Evolutionary conservation across 441 rosid species (phyloP).

Genomic region (Cnidoscolus chayamansa): DNA sequence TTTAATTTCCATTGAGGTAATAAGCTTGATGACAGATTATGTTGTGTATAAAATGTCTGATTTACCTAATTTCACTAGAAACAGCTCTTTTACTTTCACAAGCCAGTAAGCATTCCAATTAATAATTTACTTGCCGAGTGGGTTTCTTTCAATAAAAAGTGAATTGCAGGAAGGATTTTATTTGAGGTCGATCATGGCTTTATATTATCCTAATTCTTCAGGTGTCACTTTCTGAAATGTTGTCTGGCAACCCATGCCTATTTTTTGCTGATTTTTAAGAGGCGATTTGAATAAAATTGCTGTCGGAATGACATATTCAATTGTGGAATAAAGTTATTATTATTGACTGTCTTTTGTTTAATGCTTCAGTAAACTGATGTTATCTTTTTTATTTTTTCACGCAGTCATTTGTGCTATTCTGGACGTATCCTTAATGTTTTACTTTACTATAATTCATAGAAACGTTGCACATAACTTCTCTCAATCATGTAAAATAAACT

Average conservation of each 20-base stretch:
- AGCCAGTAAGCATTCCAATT: background rate
- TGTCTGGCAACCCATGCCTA: background rate
- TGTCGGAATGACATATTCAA: background rate
- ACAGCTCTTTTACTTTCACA: background rate
- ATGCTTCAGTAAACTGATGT: slow-evolving; percentile 12
- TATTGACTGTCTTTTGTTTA: background rate
- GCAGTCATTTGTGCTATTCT: slow-evolving; percentile 99
- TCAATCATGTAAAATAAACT: background rate
- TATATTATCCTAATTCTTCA: background rate
- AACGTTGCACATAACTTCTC: background rate
- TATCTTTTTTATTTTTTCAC: slow-evolving; percentile 17
- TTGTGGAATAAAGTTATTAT: background rate
- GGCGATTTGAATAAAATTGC: background rate
- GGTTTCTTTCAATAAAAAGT: background rate
- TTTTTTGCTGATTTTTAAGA: background rate
- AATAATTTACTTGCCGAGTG: background rate
- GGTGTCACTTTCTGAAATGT: background rate
- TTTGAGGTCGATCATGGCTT: background rate
- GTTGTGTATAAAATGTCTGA: background rate
- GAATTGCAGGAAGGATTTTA: background rate
- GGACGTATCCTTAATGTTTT: slow-evolving; percentile 89
- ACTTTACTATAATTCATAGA: slow-evolving; percentile 7
- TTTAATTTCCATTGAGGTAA: background rate
- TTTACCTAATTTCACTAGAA: background rate
- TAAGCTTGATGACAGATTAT: background rate